These are phyloP conservation scores for Sideroxylon spinosum DNA, from an alignment of 179 eudicot genomes.

Conservation along the genomic window DNA sequence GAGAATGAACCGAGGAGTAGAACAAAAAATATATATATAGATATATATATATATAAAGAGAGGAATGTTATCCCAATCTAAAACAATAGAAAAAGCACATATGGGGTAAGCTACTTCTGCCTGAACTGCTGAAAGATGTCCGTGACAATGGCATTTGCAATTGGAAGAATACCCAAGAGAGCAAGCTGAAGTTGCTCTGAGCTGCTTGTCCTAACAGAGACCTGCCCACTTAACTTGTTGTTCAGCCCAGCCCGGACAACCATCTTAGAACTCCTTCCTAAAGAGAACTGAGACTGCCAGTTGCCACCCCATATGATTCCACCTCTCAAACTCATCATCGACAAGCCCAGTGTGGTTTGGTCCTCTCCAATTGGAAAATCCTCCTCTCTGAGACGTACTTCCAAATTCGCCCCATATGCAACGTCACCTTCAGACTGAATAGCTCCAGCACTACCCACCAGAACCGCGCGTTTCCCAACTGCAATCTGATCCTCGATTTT, in stretches of 20 bases:
- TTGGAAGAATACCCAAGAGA: constrained; percentile 50
- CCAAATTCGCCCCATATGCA: constrained; percentile 63
- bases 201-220: constrained; percentile 55
- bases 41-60: too few relatives aligned
- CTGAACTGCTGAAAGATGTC: constrained; percentile 8
- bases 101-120: not conserved
- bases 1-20: too few relatives aligned
- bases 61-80: not conserved
- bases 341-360: constrained; percentile 36
- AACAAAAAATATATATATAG: too few relatives aligned
- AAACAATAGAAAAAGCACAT: not conserved
- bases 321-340: constrained; percentile 61
- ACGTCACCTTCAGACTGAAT: constrained; percentile 47
- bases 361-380: constrained; percentile 52
- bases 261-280: constrained; percentile 55
- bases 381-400: constrained; percentile 45
- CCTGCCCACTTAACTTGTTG: constrained; percentile 53
- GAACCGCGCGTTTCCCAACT: constrained; percentile 44
- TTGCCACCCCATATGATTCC: constrained; percentile 49
- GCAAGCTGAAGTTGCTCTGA: constrained; percentile 63
- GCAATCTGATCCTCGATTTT: constrained; percentile 53
- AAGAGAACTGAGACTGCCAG: constrained; percentile 52
- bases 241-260: constrained; percentile 49
- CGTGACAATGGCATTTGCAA: constrained; percentile 29
- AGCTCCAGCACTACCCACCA: constrained; percentile 51